Conservation (phyloP, 2,329 filamentous ascomycete species). For the Blumeria hordei region DNA sequence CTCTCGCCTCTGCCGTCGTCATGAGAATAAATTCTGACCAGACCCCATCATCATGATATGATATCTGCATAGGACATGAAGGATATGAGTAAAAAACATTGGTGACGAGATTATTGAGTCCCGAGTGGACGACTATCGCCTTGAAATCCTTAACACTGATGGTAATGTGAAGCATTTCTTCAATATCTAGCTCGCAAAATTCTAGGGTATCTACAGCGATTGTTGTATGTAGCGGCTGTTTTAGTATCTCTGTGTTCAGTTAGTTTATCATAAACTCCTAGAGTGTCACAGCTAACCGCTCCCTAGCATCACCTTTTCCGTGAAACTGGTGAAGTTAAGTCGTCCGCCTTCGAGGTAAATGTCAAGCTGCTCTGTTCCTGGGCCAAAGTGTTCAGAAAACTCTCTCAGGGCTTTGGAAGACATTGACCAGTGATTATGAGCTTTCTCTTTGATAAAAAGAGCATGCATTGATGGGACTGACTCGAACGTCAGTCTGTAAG, state of each 20-base stretch:
- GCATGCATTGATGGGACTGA: constrained; percentile 50
- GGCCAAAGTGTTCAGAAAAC: constrained; percentile 58
- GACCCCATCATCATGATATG: constrained; percentile 43
- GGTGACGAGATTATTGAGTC: constrained; percentile 39
- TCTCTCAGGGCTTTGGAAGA: constrained; percentile 46
- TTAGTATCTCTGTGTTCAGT: constrained; percentile 35
- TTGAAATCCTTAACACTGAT: constrained; percentile 69
- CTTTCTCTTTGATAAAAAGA: constrained; percentile 42
- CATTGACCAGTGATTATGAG: constrained; percentile 48
- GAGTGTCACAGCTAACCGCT: constrained; percentile 21
- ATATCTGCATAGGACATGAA: constrained; percentile 46
- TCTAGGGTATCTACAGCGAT: constrained; percentile 55
- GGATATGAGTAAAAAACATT: constrained; percentile 47
- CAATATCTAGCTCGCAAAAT: constrained; percentile 50
- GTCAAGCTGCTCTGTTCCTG: constrained; percentile 58
- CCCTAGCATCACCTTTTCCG: constrained; percentile 50
- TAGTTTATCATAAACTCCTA: constrained; percentile 2
- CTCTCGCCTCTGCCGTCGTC: constrained; percentile 42
- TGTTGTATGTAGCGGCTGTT: constrained; percentile 59
- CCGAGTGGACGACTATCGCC: constrained; percentile 53
- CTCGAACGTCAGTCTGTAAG: constrained; percentile 55
- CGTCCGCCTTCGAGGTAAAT: constrained; percentile 46
- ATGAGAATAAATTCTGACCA: constrained; percentile 59
- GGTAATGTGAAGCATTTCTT: constrained; percentile 54
- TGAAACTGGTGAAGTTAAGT: constrained; percentile 59